phyloP scores from a whole-genome alignment of 2,329 filamentous ascomycete species.

The Xylariaceae sp. region DNA sequence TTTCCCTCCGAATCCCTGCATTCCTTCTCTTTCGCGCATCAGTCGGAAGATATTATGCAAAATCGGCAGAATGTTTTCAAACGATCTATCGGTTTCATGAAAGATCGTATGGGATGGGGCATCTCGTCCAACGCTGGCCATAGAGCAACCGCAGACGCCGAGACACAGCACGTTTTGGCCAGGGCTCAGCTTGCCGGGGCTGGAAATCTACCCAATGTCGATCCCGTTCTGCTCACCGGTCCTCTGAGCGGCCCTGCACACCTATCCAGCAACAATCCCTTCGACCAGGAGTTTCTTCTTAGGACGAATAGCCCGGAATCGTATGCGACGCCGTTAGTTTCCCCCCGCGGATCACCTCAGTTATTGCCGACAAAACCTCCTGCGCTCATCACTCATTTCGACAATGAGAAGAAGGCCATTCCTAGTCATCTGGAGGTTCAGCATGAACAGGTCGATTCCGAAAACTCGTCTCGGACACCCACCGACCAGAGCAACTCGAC shows the following conservation, averaged over 20 bases:
- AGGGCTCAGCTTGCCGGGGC: conserved; percentile 73
- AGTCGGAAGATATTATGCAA: conserved; percentile 86
- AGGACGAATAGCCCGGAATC: conserved; percentile 48
- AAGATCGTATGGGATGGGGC: conserved; percentile 80
- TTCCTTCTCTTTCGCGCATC: conserved; percentile 96
- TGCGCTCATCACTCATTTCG: conserved; percentile 1
- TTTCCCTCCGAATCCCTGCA: conserved; percentile 96
- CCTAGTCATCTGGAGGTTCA: conserved; percentile 18
- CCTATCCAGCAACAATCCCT: conserved; percentile 69
- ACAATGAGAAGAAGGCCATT: conserved; percentile 8
- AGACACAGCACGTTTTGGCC: conserved; percentile 83
- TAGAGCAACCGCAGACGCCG: conserved; percentile 72
- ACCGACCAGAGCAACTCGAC: conserved; percentile 53
- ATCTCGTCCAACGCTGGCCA: conserved; percentile 65
- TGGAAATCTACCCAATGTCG: conserved; percentile 52
- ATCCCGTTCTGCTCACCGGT: conserved; percentile 43
- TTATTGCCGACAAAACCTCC: conserved; percentile 10
- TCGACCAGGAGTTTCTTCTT: conserved; percentile 72
- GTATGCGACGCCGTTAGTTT: conserved; percentile 33
- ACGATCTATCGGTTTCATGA: conserved; percentile 93
- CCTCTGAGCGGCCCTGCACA: conserved; percentile 78
- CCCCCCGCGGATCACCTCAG: conserved; percentile 29
- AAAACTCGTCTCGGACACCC: conserved; percentile 49
- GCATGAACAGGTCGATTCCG: conserved; percentile 36
- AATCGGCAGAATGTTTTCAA: conserved; percentile 90